Evolutionary conservation across 1,284 basidiomycete genomes (phyloP), one percentile per base, ranked within the genome.

Genomic region (Malassezia furfur): DNA sequence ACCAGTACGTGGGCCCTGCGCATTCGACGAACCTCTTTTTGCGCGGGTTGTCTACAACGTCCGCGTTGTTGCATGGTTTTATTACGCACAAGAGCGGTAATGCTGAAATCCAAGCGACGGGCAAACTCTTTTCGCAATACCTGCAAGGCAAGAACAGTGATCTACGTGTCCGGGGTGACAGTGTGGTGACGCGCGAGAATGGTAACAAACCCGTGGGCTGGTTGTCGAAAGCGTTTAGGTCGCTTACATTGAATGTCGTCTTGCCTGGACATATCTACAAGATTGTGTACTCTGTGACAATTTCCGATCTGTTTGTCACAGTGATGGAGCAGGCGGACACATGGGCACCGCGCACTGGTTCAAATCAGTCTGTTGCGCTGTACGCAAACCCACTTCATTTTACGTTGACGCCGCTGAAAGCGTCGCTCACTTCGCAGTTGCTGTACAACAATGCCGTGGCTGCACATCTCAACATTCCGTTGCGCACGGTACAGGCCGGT

Each of bases 371-470:
- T 0, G 62, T 84, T 3, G 85, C 84, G 12, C 77, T 79, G 57
- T 86, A 85, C 70, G 81, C 81, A 73, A 87, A 87, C 74, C 86
- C 86, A 1, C 87, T 87, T 74, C 83, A 82, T 9, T 87, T 87
- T 76, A 81, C 82, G 17, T 70, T 87, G 51, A 83, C 85, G 68
- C 83, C 84, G 35, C 72, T 84, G 22, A 77, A 81, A 64, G 77
- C 81, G 1, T 77, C 78, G 3, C 78, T 85, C 63, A 78, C 79
- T 25, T 81, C 85, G 60, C 78, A 77, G 19, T 70, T 86, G 39
- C 77, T 75, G 9, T 76, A 75, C 19, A 76, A 77, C 30, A 81
- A 81, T 5, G 72, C 75, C n/a, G 75, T 82, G 54, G 79, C 82
- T 34, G 85, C 84, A 22, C 62, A 84, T 81, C 79, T 87, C 43